Percentiles rank a stretch among this genome's conserved stretches.
Conservation (phyloP, 2,329 filamentous ascomycete species). For the Grosmannia huntii region DNA sequence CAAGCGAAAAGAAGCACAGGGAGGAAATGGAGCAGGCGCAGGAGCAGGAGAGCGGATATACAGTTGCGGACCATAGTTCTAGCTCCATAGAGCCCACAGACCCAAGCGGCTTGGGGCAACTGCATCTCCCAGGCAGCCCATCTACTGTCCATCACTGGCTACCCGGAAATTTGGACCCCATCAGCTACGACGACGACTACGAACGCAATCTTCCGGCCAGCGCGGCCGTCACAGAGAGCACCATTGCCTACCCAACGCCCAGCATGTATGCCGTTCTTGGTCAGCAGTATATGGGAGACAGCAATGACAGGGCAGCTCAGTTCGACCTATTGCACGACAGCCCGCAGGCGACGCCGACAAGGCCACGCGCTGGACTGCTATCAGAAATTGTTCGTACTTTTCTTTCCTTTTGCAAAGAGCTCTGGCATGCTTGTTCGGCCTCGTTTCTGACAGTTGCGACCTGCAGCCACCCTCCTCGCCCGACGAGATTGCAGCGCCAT, state of each 20-base stretch:
- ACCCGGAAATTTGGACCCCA: conserved; percentile 16
- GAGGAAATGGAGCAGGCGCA: too few relatives aligned
- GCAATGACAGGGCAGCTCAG: not conserved
- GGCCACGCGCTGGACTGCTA: too few relatives aligned
- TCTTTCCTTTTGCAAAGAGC: too few relatives aligned
- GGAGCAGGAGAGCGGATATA: too few relatives aligned
- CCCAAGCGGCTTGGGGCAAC: too few relatives aligned
- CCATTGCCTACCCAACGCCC: conserved; percentile 22
- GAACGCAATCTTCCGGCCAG: conserved; percentile 14
- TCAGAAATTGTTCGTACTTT: too few relatives aligned
- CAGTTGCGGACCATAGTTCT: too few relatives aligned
- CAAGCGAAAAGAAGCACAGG: too few relatives aligned
- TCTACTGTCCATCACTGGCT: too few relatives aligned
- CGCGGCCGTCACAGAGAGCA: conserved; percentile 19
- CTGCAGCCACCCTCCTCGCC: conserved; percentile 15
- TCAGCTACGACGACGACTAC: conserved; percentile 9
- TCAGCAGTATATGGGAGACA: not conserved
- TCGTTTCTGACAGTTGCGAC: not conserved
- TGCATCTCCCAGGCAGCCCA: too few relatives aligned
- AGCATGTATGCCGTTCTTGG: conserved; percentile 16
- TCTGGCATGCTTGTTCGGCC: too few relatives aligned
- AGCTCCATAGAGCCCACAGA: too few relatives aligned
- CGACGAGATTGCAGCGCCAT: conserved; percentile 12
- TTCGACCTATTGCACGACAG: not conserved
- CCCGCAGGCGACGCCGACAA: not conserved